phyloP scores from a whole-genome alignment of 768 basidiomycete species.

The Pholiota microspora region DNA sequence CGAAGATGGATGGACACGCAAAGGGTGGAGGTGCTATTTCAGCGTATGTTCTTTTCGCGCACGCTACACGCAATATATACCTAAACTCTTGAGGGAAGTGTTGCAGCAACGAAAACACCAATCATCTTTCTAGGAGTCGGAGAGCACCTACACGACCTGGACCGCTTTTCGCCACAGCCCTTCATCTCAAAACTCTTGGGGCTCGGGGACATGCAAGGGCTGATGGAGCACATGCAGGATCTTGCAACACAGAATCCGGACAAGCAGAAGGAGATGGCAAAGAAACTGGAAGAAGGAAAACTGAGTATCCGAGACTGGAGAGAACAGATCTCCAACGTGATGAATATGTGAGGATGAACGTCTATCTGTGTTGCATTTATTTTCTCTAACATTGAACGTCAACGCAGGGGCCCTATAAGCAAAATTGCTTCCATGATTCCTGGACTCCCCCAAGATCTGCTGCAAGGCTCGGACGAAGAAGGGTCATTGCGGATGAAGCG shows the following conservation, averaged over 20 bases:
- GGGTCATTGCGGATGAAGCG: slow-evolving; percentile 89
- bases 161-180: slow-evolving; percentile 92
- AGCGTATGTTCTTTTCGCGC: slow-evolving; percentile 64
- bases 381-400: not conserved
- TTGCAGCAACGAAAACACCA: slow-evolving; percentile 97
- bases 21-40: slow-evolving; percentile 99
- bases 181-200: slow-evolving; percentile 97
- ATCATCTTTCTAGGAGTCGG: slow-evolving; percentile 99
- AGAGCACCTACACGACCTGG: slow-evolving; percentile 96
- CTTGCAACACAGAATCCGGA: slow-evolving; percentile 91
- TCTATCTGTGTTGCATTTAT: slow-evolving; percentile 8
- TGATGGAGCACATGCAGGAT: slow-evolving; percentile 99
- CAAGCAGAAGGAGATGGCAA: slow-evolving; percentile 96
- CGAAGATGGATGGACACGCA: slow-evolving; percentile 99
- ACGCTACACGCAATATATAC: not conserved
- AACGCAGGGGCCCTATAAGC: slow-evolving; percentile 89
- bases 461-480: slow-evolving; percentile 94
- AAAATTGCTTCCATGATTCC: slow-evolving; percentile 99
- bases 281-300: slow-evolving; percentile 96
- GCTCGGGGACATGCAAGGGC: slow-evolving; percentile 92
- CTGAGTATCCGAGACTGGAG: slow-evolving; percentile 96
- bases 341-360: slow-evolving; percentile 80
- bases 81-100: slow-evolving; percentile 45
- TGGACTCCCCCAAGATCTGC: slow-evolving; percentile 86
- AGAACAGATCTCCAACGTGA: slow-evolving; percentile 95